Percentiles rank a stretch among this genome's conserved stretches.
phyloP scores from a whole-genome alignment of 305 asterid species.

The Caryopteris hybrid region DNA sequence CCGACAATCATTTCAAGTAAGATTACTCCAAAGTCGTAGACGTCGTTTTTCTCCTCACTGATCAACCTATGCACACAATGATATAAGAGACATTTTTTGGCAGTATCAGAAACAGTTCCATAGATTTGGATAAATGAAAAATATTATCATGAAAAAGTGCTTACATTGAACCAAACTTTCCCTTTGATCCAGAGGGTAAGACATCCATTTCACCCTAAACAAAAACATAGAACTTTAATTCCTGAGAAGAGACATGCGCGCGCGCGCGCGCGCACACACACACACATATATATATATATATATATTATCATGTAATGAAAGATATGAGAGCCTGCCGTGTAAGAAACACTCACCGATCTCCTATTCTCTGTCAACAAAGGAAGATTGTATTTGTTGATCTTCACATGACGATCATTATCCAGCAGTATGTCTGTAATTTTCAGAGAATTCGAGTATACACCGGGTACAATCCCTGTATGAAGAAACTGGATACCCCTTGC shows the following conservation, averaged over 20 bases:
- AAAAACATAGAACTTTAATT: background rate
- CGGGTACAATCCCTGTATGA: conserved; percentile 87
- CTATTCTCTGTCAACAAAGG: conserved; percentile 47
- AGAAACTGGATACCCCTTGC: conserved; percentile 82
- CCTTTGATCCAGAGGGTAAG: conserved; percentile 46
- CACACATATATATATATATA: no score
- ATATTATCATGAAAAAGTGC: background rate
- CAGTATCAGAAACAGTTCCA: background rate
- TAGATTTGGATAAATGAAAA: background rate
- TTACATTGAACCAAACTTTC: conserved; percentile 41
- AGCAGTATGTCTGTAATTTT: conserved; percentile 69
- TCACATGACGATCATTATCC: conserved; percentile 62
- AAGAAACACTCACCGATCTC: conserved; percentile 40
- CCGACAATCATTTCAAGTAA: conserved; percentile 75
- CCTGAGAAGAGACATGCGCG: background rate
- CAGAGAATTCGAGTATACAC: conserved; percentile 54
- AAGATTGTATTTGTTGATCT: conserved; percentile 69
- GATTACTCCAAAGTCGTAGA: conserved; percentile 84
- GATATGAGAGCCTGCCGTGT: background rate
- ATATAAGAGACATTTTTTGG: background rate
- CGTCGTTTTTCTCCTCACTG: conserved; percentile 49
- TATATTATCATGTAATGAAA: background rate
- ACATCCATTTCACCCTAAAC: conserved; percentile 37
- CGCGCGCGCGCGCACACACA: no score
- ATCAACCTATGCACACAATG: conserved; percentile 33